phyloP scores from a whole-genome alignment of 148 eudicot species.

The Linanthus parryae region DNA sequence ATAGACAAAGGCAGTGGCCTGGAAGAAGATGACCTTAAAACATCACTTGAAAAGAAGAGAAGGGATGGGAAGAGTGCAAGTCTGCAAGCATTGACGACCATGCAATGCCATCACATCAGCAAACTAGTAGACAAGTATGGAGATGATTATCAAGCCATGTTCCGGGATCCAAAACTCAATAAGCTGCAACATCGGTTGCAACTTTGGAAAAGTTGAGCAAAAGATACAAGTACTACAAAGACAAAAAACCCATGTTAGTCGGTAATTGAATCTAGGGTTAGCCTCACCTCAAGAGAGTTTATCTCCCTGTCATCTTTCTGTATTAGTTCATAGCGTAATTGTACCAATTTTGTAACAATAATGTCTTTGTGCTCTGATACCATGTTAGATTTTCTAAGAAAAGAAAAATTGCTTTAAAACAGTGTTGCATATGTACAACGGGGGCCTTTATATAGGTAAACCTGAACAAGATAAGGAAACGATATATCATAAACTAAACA shows the following conservation, averaged over 20 bases:
- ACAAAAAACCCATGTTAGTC: conserved; percentile 68
- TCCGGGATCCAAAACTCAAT: conserved; percentile 77
- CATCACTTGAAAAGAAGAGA: conserved; percentile 80
- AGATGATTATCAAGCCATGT: conserved; percentile 92
- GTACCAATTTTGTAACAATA: too few relatives aligned
- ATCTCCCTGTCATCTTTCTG: too few relatives aligned
- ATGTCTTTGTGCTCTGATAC: too few relatives aligned
- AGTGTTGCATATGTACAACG: too few relatives aligned
- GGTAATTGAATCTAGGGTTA: too few relatives aligned
- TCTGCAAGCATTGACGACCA: conserved; percentile 67
- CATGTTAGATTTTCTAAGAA: too few relatives aligned
- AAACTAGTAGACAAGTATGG: conserved; percentile 70
- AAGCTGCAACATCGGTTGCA: conserved; percentile 85
- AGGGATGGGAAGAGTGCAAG: conserved; percentile 73
- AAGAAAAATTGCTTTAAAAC: too few relatives aligned
- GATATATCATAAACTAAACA: too few relatives aligned
- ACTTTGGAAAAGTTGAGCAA: conserved; percentile 74
- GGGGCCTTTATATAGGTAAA: too few relatives aligned
- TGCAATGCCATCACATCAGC: conserved; percentile 53
- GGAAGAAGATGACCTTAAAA: conserved; percentile 87
- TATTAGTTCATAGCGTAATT: too few relatives aligned
- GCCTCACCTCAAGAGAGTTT: too few relatives aligned
- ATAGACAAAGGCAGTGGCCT: conserved; percentile 83
- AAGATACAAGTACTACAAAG: conserved; percentile 57
- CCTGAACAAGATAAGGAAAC: too few relatives aligned